Conservation (phyloP, 75 land plant species). For the Gnetum montanum region DNA sequence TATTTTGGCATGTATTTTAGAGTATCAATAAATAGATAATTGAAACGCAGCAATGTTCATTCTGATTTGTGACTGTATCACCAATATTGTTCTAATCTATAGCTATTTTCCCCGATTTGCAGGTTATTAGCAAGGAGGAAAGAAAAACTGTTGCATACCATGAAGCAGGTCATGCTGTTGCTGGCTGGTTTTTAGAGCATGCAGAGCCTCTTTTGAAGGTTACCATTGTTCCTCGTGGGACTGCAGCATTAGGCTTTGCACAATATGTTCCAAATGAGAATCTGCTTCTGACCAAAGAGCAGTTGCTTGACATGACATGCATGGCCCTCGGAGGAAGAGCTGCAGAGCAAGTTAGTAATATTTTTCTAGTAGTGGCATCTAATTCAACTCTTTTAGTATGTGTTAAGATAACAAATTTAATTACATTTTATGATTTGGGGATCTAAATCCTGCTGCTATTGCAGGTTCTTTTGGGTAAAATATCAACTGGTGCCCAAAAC, state of each 20-base stretch:
- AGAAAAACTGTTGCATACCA: constrained; percentile 50
- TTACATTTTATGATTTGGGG: background rate
- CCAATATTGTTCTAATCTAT: no score
- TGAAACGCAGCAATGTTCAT: no score
- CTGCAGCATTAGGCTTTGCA: constrained; percentile 48
- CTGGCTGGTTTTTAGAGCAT: constrained; percentile 43
- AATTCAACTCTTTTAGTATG: background rate
- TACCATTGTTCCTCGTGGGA: constrained; percentile 43
- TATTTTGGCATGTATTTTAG: no score
- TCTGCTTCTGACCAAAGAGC: constrained; percentile 42
- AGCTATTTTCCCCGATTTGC: constrained; percentile 1
- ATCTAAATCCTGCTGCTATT: background rate
- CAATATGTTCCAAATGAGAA: constrained; percentile 45
- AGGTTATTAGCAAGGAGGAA: constrained; percentile 51
- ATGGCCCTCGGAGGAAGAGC: constrained; percentile 51
- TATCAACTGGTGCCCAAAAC: constrained; percentile 47
- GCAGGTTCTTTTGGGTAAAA: constrained; percentile 39
- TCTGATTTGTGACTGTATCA: no score
- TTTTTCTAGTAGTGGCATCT: background rate
- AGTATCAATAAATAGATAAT: no score
- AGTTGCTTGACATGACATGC: constrained; percentile 45
- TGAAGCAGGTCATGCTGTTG: constrained; percentile 45
- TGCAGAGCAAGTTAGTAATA: constrained; percentile 31
- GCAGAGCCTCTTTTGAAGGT: constrained; percentile 46
- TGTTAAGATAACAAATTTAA: background rate